Evolutionary conservation across 257 asterid genomes (phyloP).

Genomic region (Henckelia pumila): DNA sequence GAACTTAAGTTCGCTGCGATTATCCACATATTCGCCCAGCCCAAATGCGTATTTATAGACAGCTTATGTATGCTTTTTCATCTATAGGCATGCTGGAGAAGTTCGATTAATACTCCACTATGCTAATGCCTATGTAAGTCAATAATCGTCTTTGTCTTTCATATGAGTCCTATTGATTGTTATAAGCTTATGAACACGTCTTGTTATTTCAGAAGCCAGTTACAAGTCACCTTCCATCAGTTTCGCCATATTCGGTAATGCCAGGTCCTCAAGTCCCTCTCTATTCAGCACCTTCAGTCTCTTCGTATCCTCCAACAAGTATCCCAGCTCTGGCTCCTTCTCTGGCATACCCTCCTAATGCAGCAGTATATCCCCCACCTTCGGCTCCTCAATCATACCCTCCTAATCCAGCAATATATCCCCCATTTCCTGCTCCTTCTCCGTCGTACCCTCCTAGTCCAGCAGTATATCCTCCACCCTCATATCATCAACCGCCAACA

Average conservation of each 20-base stretch:
- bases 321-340: constrained; percentile 33
- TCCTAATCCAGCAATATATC: constrained; percentile 33
- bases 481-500: constrained; percentile 22
- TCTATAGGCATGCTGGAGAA: constrained; percentile 83
- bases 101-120: constrained; percentile 82
- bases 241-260: constrained; percentile 26
- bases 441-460: constrained; percentile 24
- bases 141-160: constrained; percentile 2
- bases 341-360: constrained; percentile 13
- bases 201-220: constrained; percentile 39
- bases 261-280: constrained; percentile 30
- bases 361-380: too few relatives aligned
- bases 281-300: constrained; percentile 38
- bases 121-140: constrained; percentile 62
- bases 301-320: constrained; percentile 34
- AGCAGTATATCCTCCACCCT: constrained; percentile 38
- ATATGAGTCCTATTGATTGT: not conserved
- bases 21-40: constrained; percentile 1
- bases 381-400: constrained; percentile 23
- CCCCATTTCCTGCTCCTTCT: constrained; percentile 27
- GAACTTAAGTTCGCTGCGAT: constrained; percentile 8
- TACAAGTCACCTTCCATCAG: constrained; percentile 34
- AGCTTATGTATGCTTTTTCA: constrained; percentile 23
- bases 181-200: not conserved
- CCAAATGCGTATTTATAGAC: not conserved